Evolutionary conservation across 805 yeast species (phyloP).

Genomic region (Candida boidinii): DNA sequence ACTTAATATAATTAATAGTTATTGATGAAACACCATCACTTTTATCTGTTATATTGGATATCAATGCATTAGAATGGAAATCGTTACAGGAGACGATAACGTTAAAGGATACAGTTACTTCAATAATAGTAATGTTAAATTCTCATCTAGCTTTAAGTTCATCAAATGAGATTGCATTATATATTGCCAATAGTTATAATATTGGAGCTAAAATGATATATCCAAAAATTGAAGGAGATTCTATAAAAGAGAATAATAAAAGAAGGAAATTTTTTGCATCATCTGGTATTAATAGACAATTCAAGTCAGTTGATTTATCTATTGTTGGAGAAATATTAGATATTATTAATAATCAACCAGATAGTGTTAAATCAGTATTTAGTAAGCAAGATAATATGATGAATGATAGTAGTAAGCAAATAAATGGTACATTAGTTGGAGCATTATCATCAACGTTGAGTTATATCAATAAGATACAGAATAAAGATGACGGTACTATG

Average conservation of each 20-base stretch:
- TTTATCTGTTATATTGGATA: conserved; percentile 68
- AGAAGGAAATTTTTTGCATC: conserved; percentile 27
- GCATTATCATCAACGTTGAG: conserved; percentile 79
- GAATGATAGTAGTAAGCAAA: conserved; percentile 21
- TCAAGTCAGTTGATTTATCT: conserved; percentile 67
- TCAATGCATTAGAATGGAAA: conserved; percentile 66
- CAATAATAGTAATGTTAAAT: conserved; percentile 70
- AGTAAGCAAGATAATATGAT: conserved; percentile 8
- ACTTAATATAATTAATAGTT: conserved; percentile 3
- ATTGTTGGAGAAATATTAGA: conserved; percentile 51
- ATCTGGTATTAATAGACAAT: conserved; percentile 76
- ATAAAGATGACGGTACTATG: conserved; percentile 31
- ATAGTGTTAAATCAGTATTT: conserved; percentile 6
- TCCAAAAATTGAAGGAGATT: conserved; percentile 33
- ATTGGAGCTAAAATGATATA: conserved; percentile 61
- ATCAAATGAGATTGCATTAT: conserved; percentile 74
- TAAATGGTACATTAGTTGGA: conserved; percentile 53
- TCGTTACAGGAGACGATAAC: conserved; percentile 36
- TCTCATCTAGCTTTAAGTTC: conserved; percentile 83
- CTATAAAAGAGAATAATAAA: conserved; percentile 2
- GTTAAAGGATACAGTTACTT: conserved; percentile 50
- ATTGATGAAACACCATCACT: conserved; percentile 70
- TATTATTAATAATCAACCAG: conserved; percentile 29
- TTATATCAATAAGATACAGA: conserved; percentile 61
- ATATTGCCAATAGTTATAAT: conserved; percentile 55